Evolutionary conservation across 1,284 basidiomycete genomes (phyloP), one percentile per base, ranked within the genome.

Genomic region (Ganoderma sinense): DNA sequence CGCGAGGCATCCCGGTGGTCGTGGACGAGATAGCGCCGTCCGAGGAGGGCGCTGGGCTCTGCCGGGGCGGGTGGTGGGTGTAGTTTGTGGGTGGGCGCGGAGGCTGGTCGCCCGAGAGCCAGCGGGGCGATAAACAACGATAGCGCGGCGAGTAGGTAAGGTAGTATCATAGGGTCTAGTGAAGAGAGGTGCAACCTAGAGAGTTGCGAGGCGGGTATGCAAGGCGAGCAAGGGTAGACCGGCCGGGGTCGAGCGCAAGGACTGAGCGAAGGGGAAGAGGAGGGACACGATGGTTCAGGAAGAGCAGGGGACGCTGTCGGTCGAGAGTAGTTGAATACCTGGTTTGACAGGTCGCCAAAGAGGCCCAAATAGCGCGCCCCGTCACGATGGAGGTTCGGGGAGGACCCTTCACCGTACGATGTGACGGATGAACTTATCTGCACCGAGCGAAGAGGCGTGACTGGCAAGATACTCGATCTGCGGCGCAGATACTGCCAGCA

Each of bases 11-110:
- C 56, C 56, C 67, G 69, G 36, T 66, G 73, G 4, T 69, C 70
- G 45, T 73, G 72, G 48, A 74, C 43, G 20, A 67, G 53, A 64
- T 75, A 76, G 39, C 55, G 75, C 16, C 75, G 70, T 11, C 75
- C 74, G 18, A 75, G 71, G 2, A 76, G 68, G 20, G 64, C 68
- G 13, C 64, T 70, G 6, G 75, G 74, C 16, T 73, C 69, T 1
- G 36, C 16, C 7, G 48, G 23, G 45, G 40, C 3, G 33, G 43
- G 0, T 20, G 45, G 2, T 6, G 14, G 26, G n/a, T 3, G 39
- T 23, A n/a, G 29, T 26, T 40, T n/a, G 60, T 29, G 33, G 23
- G 64, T 33, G 41, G 66, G 33, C 14, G 61, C 29, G 26, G 43
- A 20, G 36, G 64, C n/a, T 8, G 72, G 72, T 26, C 58, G 68